phyloP scores from a whole-genome alignment of 768 basidiomycete genomes.

The Daedaleopsis nitida region DNA sequence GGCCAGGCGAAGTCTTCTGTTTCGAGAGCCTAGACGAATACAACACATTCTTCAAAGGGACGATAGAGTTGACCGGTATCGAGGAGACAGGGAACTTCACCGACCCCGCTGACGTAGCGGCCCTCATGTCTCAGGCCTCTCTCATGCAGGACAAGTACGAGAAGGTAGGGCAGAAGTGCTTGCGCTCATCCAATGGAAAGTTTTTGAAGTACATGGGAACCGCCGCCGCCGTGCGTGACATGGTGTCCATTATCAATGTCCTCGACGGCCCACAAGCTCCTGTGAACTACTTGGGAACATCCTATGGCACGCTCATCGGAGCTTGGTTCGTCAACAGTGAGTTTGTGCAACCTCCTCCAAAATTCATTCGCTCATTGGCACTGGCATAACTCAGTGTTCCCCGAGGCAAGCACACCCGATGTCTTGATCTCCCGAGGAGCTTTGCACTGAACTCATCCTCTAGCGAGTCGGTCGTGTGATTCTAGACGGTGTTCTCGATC shows the following conservation, averaged over 20 bases:
- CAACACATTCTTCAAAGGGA: not conserved
- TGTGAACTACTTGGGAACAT: conserved; percentile 6
- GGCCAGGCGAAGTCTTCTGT: conserved; percentile 9
- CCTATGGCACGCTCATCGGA: conserved; percentile 7
- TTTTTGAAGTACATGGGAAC: conserved; percentile 8
- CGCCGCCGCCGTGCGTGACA: conserved; percentile 6
- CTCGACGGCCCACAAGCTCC: conserved; percentile 5
- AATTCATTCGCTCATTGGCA: not conserved
- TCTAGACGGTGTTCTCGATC: conserved; percentile 4
- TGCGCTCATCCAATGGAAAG: not conserved
- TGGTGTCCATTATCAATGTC: conserved; percentile 9
- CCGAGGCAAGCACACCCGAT: not conserved
- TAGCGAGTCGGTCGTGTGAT: conserved; percentile 2
- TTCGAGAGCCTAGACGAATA: conserved; percentile 3
- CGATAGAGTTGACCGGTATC: not conserved
- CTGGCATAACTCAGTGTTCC: conserved; percentile 3
- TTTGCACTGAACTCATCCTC: not conserved
- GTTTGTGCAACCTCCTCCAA: not conserved
- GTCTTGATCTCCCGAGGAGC: not conserved
- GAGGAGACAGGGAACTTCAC: not conserved
- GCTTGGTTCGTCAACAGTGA: not conserved
- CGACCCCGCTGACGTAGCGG: not conserved
- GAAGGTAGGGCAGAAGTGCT: conserved; percentile 5
- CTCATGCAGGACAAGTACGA: not conserved
- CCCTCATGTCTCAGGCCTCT: not conserved